Base-by-base conservation (phyloP, 2,329 filamentous ascomycete species). In the Sordariomycetes sp. region DNA sequence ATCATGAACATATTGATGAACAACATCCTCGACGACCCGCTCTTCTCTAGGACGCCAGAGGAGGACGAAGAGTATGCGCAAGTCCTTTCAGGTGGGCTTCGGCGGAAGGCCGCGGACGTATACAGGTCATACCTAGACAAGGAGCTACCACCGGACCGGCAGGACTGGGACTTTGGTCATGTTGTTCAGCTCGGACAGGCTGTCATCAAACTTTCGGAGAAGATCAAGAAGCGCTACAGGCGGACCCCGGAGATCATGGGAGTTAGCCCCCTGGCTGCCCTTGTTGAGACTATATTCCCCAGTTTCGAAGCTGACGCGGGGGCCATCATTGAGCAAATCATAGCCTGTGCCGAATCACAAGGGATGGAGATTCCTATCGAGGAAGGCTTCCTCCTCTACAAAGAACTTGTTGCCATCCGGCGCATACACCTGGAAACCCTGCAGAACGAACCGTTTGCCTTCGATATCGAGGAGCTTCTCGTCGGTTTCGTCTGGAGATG, bases 401-500 rank as follows among this genome's bases (percentile, higher is more conserved):
- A 83, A 65, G 90, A 95, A 65, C 76, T 99, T 58, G 85, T 92
- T 22, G 86, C 88, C 62, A 89, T 96, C 60, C 86, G 94, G 34
- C 78, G 81, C 36, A 89, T 95, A 28, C 91, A 96, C 68, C 77
- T 80, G 8, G 80, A 88, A 61, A 85, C 84, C 24, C 77, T 96
- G 20, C 89, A 89, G 0, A 77, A 77, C 62, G 75, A 82, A 60
- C 81, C 83, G 1, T 99, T 97, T 68, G 85, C 85, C 4, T 96
- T 97, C 68, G 84, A 90, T 62, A 81, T 99, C 51, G 94, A 99
- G 70, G 82, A 85, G 50, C 74, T 95, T 17, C 77, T 99, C 20
- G 87, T 91, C 60, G 86, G 89, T 39, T 99, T 97, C 68, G 94
- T 97, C 6, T 97, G 91, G 91, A 84, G 90, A 59, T 99, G 91